A percentile compares a stretch with the other conserved stretches of the same genome.
Conservation (phyloP, 306 rosid genomes). For the Datisca glomerata region DNA sequence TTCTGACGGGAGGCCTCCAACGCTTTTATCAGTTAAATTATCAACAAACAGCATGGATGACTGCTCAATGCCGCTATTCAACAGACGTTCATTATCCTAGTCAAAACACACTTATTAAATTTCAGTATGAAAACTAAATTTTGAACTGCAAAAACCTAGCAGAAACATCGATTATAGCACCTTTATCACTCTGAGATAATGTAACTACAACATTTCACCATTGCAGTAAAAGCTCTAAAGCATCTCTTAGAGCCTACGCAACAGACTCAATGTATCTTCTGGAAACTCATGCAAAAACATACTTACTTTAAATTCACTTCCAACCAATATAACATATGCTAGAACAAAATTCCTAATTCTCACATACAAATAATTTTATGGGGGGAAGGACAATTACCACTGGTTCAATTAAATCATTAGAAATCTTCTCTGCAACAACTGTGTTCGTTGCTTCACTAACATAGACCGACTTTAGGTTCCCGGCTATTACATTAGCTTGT, state of each 20-base stretch:
- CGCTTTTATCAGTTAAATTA: conserved; percentile 24
- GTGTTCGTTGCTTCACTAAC: conserved; percentile 22
- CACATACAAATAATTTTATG: neutral
- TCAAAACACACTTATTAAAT: conserved; percentile 9
- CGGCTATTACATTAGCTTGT: conserved; percentile 17
- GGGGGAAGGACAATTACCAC: conserved; percentile 24
- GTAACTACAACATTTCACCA: neutral
- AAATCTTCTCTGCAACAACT: conserved; percentile 21
- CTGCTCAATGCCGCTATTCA: conserved; percentile 21
- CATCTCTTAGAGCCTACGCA: neutral
- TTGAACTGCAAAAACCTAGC: neutral
- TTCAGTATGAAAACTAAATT: conserved; percentile 4
- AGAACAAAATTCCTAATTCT: neutral
- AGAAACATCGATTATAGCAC: neutral
- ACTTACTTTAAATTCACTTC: too few relatives aligned
- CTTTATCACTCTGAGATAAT: neutral
- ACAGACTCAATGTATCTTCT: neutral
- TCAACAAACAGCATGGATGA: conserved; percentile 26
- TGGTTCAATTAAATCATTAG: conserved; percentile 14
- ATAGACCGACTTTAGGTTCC: conserved; percentile 19
- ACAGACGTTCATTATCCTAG: conserved; percentile 23
- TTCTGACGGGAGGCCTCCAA: conserved; percentile 38
- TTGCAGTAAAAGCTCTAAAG: neutral
- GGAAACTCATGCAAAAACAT: neutral
- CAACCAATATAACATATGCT: too few relatives aligned